phyloP scores from a whole-genome alignment of 2,329 filamentous ascomycete species.

The Epichloe scottii region DNA sequence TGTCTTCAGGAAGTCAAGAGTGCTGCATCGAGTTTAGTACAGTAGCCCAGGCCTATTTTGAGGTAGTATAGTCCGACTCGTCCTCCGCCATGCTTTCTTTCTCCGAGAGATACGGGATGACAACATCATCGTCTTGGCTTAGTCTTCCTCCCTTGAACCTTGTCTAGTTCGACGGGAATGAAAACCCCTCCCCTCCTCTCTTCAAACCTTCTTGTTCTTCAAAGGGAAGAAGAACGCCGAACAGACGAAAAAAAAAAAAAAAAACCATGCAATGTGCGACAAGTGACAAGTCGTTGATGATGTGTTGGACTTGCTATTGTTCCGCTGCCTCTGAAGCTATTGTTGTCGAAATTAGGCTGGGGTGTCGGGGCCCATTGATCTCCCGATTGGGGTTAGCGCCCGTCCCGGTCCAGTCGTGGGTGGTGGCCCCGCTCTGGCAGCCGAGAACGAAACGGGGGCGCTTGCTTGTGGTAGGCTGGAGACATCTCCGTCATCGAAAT shows the following conservation, averaged over 20 bases:
- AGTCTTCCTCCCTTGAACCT: background rate
- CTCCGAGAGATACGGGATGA: no score
- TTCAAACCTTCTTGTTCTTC: background rate
- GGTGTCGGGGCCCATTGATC: constrained; percentile 14
- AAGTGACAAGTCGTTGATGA: background rate
- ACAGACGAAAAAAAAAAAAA: no score
- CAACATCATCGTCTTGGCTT: background rate
- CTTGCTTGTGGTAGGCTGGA: background rate
- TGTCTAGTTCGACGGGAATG: background rate
- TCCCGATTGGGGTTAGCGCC: constrained; percentile 17
- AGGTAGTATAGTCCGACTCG: background rate
- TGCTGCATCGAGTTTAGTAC: background rate
- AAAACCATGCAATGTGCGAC: no score
- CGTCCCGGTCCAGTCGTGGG: constrained; percentile 10
- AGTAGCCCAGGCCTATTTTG: background rate
- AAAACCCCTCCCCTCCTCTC: background rate
- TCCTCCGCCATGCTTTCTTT: no score
- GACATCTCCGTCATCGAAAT: background rate
- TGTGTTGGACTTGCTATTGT: constrained; percentile 15
- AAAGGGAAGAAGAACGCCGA: background rate
- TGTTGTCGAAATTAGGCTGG: constrained; percentile 17
- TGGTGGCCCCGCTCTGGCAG: background rate
- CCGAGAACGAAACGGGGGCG: background rate
- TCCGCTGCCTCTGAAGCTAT: constrained; percentile 15
- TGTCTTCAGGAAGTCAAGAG: background rate